Conservation (phyloP, 2,329 filamentous ascomycete species). For the Trichoderma sp. region DNA sequence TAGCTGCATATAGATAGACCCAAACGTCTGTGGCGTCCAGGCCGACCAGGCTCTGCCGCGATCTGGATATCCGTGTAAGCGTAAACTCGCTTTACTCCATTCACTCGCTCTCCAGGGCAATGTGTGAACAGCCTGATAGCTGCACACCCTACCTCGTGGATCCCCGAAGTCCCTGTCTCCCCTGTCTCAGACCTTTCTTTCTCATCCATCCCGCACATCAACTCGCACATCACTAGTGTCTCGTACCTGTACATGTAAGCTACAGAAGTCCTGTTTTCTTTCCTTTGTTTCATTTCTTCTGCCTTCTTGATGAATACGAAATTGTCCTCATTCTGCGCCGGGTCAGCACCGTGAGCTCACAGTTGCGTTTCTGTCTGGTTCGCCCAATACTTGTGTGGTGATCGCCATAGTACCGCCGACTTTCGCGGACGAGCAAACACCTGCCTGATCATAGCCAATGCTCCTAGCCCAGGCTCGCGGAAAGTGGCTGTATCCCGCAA, state of each 20-base stretch:
- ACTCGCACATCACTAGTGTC: slow-evolving; percentile 7
- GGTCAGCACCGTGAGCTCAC: slow-evolving; percentile 1
- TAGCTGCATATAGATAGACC: slow-evolving; percentile 14
- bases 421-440: neutral
- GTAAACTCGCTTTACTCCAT: neutral
- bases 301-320: neutral
- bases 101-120: neutral
- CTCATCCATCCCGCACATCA: neutral
- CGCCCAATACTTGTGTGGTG: neutral
- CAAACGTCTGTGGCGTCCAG: neutral
- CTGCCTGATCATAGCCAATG: neutral
- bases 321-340: slow-evolving; percentile 6
- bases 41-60: neutral
- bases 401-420: neutral
- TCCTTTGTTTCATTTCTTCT: too few species aligned
- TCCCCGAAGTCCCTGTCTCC: slow-evolving; percentile 25
- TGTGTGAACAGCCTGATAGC: slow-evolving; percentile 3
- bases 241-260: slow-evolving; percentile 1
- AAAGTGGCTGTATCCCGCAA: slow-evolving; percentile 6
- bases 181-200: slow-evolving; percentile 19
- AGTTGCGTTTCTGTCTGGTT: neutral
- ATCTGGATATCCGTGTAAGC: slow-evolving; percentile 23
- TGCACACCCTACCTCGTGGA: slow-evolving; percentile 20
- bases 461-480: neutral
- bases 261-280: neutral